Percentiles rank a stretch among this genome's conserved stretches.
phyloP scores from a whole-genome alignment of 208 protist genomes.

The Leishmania martiniquensis region DNA sequence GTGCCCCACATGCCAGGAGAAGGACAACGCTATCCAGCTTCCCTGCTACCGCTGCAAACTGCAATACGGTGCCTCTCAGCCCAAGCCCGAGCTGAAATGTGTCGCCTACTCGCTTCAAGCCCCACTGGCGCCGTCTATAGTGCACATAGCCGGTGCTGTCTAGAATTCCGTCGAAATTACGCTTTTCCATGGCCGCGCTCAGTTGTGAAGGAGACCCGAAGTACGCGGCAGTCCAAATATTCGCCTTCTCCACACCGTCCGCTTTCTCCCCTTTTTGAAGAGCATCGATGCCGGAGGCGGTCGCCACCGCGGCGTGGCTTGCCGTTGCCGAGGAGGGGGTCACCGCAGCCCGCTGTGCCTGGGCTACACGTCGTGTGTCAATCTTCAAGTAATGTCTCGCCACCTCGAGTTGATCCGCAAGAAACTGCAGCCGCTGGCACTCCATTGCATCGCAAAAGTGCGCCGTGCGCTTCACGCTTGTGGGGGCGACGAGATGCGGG shows the following conservation, averaged over 20 bases:
- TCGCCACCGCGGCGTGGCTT: background rate
- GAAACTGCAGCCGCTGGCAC: constrained; percentile 45
- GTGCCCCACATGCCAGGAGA: constrained; percentile 61
- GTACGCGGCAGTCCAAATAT: constrained; percentile 82
- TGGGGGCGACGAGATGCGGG: constrained; percentile 6
- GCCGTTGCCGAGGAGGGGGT: background rate
- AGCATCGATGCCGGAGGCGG: background rate
- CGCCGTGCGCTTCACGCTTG: background rate
- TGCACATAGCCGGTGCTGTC: constrained; percentile 62
- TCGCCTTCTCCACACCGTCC: constrained; percentile 45
- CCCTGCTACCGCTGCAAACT: constrained; percentile 79
- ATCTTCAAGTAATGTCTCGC: constrained; percentile 71
- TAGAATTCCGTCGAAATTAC: constrained; percentile 35
- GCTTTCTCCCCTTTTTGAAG: constrained; percentile 14
- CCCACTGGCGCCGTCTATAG: constrained; percentile 67
- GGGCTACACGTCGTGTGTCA: constrained; percentile 16
- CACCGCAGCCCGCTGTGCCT: background rate
- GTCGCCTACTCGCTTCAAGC: constrained; percentile 51
- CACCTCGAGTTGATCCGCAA: constrained; percentile 77
- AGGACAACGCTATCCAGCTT: constrained; percentile 81
- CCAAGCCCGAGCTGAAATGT: constrained; percentile 69
- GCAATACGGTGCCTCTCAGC: constrained; percentile 71
- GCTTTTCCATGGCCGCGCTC: constrained; percentile 44
- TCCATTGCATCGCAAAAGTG: constrained; percentile 23
- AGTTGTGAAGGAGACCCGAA: constrained; percentile 57